Conservation (phyloP, 768 basidiomycete species). For the Panaeolus cyanescens region DNA sequence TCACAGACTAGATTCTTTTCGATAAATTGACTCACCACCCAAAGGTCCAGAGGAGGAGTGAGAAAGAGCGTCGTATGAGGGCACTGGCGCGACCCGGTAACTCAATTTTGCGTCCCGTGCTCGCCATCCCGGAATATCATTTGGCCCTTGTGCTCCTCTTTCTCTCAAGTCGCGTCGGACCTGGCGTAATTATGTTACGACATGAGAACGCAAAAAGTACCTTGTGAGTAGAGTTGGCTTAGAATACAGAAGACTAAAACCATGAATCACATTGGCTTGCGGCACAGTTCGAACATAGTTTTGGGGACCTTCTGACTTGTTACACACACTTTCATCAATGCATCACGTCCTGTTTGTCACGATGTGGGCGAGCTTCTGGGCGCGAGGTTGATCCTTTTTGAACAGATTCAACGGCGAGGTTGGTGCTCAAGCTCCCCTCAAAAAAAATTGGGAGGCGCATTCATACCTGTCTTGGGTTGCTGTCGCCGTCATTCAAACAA, state of each 20-base stretch:
- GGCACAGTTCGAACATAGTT: not conserved
- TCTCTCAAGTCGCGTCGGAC: not conserved
- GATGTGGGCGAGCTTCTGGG: not conserved
- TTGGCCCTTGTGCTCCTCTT: not conserved
- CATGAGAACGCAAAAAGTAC: not conserved
- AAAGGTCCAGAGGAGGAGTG: not conserved
- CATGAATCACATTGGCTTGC: not conserved
- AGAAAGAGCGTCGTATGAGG: not conserved
- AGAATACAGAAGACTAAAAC: not conserved
- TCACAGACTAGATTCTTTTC: not conserved
- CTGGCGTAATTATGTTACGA: constrained; percentile 1
- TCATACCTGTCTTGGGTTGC: not conserved
- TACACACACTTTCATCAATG: not conserved
- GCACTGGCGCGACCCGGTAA: not conserved
- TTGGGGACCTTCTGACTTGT: not conserved
- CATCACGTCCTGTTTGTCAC: not conserved
- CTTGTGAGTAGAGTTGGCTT: not conserved
- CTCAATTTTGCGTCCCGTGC: not conserved
- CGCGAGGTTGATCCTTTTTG: not conserved
- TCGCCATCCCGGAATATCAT: not conserved
- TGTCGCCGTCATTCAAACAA: constrained; percentile 2
- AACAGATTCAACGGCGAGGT: not conserved
- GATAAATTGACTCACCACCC: not conserved
- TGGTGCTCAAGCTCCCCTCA: not conserved
- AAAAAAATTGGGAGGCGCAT: not conserved